Evolutionary conservation across 345 rosid species (phyloP).

Genomic region (Gossypium stocksii): DNA sequence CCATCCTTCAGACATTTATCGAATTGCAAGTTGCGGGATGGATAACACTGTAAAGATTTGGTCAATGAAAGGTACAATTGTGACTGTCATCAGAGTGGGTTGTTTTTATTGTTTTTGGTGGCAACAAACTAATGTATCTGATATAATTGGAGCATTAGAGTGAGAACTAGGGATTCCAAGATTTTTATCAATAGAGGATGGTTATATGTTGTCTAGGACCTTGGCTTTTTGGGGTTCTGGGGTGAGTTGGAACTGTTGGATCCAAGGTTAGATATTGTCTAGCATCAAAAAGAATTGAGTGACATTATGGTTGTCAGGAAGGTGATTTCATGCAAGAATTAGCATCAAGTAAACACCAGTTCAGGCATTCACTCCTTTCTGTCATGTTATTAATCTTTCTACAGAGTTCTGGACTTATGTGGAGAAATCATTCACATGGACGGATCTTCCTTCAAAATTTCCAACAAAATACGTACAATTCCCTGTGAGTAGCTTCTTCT

Average conservation of each 20-base stretch:
- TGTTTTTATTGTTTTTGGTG: not conserved
- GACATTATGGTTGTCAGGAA: not conserved
- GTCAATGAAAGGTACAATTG: conserved; percentile 94
- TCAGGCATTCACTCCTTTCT: not conserved
- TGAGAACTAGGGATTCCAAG: not conserved
- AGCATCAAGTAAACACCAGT: not conserved
- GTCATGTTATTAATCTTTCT: conserved; percentile 18
- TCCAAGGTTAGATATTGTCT: not conserved
- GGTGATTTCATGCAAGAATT: not conserved
- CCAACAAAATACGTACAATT: conserved; percentile 94
- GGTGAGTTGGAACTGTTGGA: not conserved
- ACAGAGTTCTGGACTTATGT: conserved; percentile 95
- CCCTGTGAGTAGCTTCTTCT: conserved; percentile 55
- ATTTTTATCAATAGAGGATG: not conserved
- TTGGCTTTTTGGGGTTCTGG: not conserved
- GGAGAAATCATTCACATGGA: conserved; percentile 95
- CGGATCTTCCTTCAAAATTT: conserved; percentile 82
- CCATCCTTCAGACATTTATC: conserved; percentile 81
- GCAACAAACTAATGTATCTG: not conserved
- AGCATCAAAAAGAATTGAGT: not conserved
- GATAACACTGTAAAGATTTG: conserved; percentile 91
- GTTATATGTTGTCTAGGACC: not conserved
- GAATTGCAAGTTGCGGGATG: conserved; percentile 95
- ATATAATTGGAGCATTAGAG: not conserved
- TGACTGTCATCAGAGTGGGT: not conserved